Evolutionary conservation across 2,329 filamentous ascomycete genomes (phyloP).

Genomic region (Phoma sp.): DNA sequence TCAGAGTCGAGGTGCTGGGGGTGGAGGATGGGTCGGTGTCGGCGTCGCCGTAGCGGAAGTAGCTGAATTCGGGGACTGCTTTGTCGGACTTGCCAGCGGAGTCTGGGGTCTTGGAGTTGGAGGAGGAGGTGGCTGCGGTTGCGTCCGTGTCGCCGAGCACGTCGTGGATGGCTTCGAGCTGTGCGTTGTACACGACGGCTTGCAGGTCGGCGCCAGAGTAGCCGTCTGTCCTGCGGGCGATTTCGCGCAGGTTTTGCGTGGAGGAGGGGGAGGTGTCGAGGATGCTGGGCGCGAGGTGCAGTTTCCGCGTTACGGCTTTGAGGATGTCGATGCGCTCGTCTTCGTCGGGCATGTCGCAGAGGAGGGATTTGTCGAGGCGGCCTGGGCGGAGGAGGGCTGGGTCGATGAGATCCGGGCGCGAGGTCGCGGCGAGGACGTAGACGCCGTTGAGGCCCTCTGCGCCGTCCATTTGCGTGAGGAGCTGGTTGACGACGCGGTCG

Average conservation of each 20-base stretch:
- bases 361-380: constrained; percentile 87
- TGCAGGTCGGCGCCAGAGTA: constrained; percentile 95
- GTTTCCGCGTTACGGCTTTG: constrained; percentile 78
- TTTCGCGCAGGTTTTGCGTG: constrained; percentile 63
- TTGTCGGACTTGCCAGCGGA: constrained; percentile 16
- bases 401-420: constrained; percentile 91
- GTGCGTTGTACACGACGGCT: constrained; percentile 92
- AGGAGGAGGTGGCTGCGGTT: constrained; percentile 35
- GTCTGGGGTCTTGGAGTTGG: constrained; percentile 35
- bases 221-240: constrained; percentile 81
- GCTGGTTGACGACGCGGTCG: constrained; percentile 96
- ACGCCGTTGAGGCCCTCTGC: constrained; percentile 94
- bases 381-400: constrained; percentile 90
- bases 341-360: constrained; percentile 84
- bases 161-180: constrained; percentile 96
- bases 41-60: constrained; percentile 78
- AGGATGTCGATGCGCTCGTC: constrained; percentile 90
- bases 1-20: constrained; percentile 35
- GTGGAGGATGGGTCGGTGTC: constrained; percentile 46
- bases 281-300: constrained; percentile 74
- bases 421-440: constrained; percentile 94
- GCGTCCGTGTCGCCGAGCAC: constrained; percentile 69
- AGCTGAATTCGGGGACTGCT: constrained; percentile 51
- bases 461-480: constrained; percentile 98
- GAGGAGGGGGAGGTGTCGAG: constrained; percentile 47